Evolutionary conservation across 768 basidiomycete genomes (phyloP), one percentile per base, ranked within the genome.

Genomic region (Phylloporus sp.): DNA sequence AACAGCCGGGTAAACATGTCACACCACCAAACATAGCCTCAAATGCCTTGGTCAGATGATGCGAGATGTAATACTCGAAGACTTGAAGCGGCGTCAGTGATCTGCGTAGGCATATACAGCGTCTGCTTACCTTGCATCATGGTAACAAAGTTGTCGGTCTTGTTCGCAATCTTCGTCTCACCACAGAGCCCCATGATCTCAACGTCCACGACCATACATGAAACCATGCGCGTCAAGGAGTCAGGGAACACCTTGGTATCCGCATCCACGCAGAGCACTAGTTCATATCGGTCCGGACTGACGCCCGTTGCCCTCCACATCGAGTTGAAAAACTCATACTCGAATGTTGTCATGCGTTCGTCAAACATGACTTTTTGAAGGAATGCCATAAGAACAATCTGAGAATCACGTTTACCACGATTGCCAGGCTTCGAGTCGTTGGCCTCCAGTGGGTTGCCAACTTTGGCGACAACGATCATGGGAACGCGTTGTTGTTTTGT

Each of bases 301-400:
- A 99, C 85, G 26, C 97, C 97, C 15, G 95, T 95, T 38, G 84
- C 88, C 48, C 95, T 76, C 97, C 97, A 99, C 18, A 98, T 76
- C 47, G 92, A 86, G 72, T 99, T 99, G 84, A 99, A 99, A 71
- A 98, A 97, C 72, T 98, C 97, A 69, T 98, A 98, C 73, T 98
- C 97, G 68, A 99, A 95, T 49, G 91, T 95, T 55, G 95, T 97
- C 95, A 99, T 98, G 47, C 97, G 84, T 75, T 99, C 97, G 71
- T 99, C 97, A 61, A 98, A 98, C 95, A 99, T 97, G 61, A 98
- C 94, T 70, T 97, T 98, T 71, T 99, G 97, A 67, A 98, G 76
- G 79, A 98, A 98, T 18, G 80, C 80, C 97, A 99, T 99, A 54
- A 98, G 76, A 45, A 99, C 88, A 61, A 99, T 95, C 71, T 99